A percentile compares a stretch with the other conserved stretches of the same genome.
phyloP scores from a whole-genome alignment of 257 asterid genomes.

The Ehretia macrophylla region DNA sequence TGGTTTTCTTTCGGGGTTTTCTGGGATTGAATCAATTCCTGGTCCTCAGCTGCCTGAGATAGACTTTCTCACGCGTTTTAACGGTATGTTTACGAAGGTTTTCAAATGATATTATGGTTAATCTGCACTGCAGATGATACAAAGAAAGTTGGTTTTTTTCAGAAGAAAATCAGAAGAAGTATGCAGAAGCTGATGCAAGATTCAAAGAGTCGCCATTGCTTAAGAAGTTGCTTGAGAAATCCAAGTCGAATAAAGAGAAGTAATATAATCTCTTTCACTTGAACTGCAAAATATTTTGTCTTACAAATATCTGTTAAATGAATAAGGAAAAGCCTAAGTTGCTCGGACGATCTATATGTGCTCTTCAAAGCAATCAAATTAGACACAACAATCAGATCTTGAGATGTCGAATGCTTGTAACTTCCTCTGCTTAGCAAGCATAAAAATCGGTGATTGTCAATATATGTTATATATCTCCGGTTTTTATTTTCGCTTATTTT shows the following conservation, averaged over 20 bases:
- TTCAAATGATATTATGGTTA: background rate
- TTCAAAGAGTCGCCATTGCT: conserved; percentile 85
- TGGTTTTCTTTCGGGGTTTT: conserved; percentile 73
- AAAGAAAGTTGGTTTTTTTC: conserved; percentile 16
- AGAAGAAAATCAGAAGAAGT: conserved; percentile 87
- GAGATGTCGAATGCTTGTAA: too few species aligned
- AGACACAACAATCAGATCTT: too few species aligned
- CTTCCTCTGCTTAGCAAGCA: too few species aligned
- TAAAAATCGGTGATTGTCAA: too few species aligned
- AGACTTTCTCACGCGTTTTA: conserved; percentile 71
- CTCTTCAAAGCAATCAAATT: too few species aligned
- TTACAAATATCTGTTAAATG: background rate
- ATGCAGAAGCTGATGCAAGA: conserved; percentile 82
- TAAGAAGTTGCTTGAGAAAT: conserved; percentile 74
- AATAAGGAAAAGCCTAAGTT: background rate
- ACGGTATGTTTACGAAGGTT: conserved; percentile 38
- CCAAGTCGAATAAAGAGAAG: conserved; percentile 76
- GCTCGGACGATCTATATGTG: background rate
- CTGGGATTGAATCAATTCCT: conserved; percentile 86
- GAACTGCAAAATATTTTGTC: background rate
- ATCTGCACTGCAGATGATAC: conserved; percentile 12
- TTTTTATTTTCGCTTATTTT: too few species aligned
- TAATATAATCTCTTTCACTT: conserved; percentile 19
- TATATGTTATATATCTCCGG: background rate
- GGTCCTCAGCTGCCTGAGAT: conserved; percentile 87